Base-by-base conservation (phyloP, 345 rosid species). In the Cochlearia excelsa region DNA sequence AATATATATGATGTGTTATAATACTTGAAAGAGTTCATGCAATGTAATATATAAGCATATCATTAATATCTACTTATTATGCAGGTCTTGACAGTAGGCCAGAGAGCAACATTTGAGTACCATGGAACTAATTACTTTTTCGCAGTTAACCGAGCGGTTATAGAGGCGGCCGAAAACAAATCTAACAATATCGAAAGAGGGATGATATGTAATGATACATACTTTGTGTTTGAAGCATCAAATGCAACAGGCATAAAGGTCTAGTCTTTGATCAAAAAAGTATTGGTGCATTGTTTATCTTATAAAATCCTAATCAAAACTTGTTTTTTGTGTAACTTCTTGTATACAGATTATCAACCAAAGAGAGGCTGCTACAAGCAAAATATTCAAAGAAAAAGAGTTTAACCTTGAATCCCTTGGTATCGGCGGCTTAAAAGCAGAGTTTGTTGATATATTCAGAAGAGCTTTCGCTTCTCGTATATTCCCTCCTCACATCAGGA, bases 391-490 rank as follows among this genome's bases (percentile, higher is more conserved):
- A 77, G 96, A 87, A 3, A 90, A 94, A 78, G 96, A 94, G 65
- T 94, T 94, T 59, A 94, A 94, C 82, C 97, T 90, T 56, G 80
- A 87, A 78, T 79, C 95, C 9, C 74, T 90, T 59, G 97, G 99
- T 70, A 94, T 94, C 70, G 99, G 99, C 66, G 99, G 99, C 59
- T 69, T 94, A 68, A 80, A 97, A 76, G 95, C 86, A n/a, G 97
- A 94, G 77, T 94, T 94, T 81, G 87, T 95, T 3, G 96, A 94
- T 78, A 90, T 94, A 75, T 94, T 94, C 77, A 81, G 99, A 76
- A 81, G 99, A 80, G 99, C 97, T 65, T 94, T 94, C 77, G 97
- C 99, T 38, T 94, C 99, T 64, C 88, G 99, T 70, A 97, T 94
- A 69, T 87, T 94, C 76, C 99, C 99, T 47, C 67, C 99, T 42